A percentile compares a stretch with the other conserved stretches of the same genome.
Conservation (phyloP, 345 rosid species). For the Populus nigra region DNA sequence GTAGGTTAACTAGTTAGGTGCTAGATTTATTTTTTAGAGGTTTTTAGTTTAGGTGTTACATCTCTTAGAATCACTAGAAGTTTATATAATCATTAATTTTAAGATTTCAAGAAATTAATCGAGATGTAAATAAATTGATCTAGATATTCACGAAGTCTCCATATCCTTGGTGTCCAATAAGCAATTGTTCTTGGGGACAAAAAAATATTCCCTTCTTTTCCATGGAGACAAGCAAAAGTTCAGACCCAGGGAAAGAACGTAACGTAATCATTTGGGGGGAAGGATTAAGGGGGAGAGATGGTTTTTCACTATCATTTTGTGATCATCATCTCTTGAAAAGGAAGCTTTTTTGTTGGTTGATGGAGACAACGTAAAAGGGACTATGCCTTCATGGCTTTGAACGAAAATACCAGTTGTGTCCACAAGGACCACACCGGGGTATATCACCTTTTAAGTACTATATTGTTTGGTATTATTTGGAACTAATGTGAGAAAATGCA, state of each 20-base stretch:
- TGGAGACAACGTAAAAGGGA: slow-evolving; percentile 2
- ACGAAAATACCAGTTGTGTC: not conserved
- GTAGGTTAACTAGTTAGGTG: rapidly evolving
- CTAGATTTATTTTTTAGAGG: rapidly evolving
- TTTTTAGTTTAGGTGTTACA: too few species aligned
- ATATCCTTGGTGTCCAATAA: not conserved
- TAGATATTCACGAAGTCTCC: not conserved
- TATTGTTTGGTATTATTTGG: not conserved
- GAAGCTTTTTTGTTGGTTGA: slow-evolving; percentile 39
- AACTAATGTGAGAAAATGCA: too few species aligned
- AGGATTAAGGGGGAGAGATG: slow-evolving; percentile 35
- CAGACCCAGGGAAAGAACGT: slow-evolving; percentile 19
- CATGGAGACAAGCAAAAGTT: slow-evolving; percentile 16
- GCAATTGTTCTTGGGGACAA: not conserved
- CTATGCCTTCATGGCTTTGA: not conserved
- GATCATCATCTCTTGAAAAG: slow-evolving; percentile 43
- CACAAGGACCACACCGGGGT: not conserved
- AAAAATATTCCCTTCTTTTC: slow-evolving; percentile 1
- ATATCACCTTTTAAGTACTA: not conserved
- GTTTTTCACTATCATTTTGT: slow-evolving; percentile 30
- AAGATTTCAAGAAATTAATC: rapidly evolving
- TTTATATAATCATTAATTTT: too few species aligned
- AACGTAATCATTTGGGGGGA: slow-evolving; percentile 35
- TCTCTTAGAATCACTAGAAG: rapidly evolving
- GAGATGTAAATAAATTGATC: rapidly evolving